Evolutionary conservation across 1,284 basidiomycete genomes (phyloP).

Genomic region (Ustilago crameri): DNA sequence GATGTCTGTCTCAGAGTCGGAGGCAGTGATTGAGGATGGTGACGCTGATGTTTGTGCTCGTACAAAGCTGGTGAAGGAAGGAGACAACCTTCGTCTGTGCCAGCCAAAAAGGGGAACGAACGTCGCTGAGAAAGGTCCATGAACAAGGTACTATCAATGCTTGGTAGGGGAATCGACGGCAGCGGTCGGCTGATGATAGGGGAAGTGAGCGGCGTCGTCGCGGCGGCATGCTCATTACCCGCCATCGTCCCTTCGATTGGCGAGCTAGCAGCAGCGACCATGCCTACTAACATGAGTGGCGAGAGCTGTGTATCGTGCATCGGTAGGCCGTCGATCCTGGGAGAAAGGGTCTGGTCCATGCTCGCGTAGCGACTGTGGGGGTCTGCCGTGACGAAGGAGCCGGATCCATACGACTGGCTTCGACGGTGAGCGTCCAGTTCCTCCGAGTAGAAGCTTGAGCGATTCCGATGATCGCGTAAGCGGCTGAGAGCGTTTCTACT

Average conservation of each 20-base stretch:
- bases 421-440: conserved; percentile 11
- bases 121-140: neutral
- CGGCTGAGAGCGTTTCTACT: conserved; percentile 7
- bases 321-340: conserved; percentile 12
- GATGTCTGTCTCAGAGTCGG: neutral
- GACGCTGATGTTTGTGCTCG: neutral
- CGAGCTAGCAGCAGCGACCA: conserved; percentile 23
- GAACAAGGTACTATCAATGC: conserved; percentile 1
- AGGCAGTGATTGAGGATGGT: neutral
- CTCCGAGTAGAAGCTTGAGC: conserved; percentile 9
- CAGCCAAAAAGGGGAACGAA: neutral
- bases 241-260: conserved; percentile 15
- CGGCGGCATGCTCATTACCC: conserved; percentile 12
- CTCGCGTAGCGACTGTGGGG: conserved; percentile 5
- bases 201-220: conserved; percentile 3
- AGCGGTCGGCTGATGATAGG: conserved; percentile 1
- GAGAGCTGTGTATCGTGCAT: conserved; percentile 10
- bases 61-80: conserved; percentile 25
- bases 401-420: conserved; percentile 3
- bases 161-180: conserved; percentile 7
- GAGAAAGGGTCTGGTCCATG: neutral
- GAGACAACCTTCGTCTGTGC: conserved; percentile 4
- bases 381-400: conserved; percentile 13
- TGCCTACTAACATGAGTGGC: conserved; percentile 24
- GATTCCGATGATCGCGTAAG: conserved; percentile 5